A percentile compares a stretch with the other conserved stretches of the same genome.
Evolutionary conservation across 345 rosid genomes (phyloP).

Genomic region (thale cress (Arabidopsis thaliana)): DNA sequence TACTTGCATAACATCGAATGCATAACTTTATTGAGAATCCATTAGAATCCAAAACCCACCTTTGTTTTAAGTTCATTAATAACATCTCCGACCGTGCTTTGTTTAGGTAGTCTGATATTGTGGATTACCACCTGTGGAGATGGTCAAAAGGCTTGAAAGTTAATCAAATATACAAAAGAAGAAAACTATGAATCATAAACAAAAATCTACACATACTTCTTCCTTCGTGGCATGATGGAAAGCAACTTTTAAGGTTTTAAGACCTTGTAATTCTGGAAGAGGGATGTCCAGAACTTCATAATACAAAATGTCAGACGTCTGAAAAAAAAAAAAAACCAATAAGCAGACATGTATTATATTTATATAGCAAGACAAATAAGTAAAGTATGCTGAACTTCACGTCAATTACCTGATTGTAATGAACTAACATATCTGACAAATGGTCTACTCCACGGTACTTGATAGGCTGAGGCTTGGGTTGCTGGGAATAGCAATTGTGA

Average conservation of each 20-base stretch:
- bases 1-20: constrained; percentile 28
- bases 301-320: constrained; percentile 91
- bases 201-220: constrained; percentile 60
- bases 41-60: constrained; percentile 49
- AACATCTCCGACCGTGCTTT: constrained; percentile 91
- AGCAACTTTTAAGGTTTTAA: constrained; percentile 88
- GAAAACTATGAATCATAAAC: constrained; percentile 6
- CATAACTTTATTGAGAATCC: not conserved
- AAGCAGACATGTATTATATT: constrained; percentile 31
- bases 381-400: constrained; percentile 15
- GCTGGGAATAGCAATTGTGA: constrained; percentile 99
- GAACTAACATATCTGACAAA: constrained; percentile 88
- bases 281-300: constrained; percentile 97
- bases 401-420: constrained; percentile 80
- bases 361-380: constrained; percentile 30
- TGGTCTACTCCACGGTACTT: constrained; percentile 87
- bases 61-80: constrained; percentile 85
- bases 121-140: constrained; percentile 73
- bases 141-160: constrained; percentile 38
- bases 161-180: not conserved
- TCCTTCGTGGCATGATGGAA: constrained; percentile 82
- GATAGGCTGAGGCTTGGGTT: constrained; percentile 95
- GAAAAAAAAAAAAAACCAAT: constrained; percentile 32
- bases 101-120: constrained; percentile 90
- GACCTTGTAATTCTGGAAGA: constrained; percentile 90